Base-by-base conservation (phyloP, 2,329 filamentous ascomycete genomes). In the Curvularia sp. region DNA sequence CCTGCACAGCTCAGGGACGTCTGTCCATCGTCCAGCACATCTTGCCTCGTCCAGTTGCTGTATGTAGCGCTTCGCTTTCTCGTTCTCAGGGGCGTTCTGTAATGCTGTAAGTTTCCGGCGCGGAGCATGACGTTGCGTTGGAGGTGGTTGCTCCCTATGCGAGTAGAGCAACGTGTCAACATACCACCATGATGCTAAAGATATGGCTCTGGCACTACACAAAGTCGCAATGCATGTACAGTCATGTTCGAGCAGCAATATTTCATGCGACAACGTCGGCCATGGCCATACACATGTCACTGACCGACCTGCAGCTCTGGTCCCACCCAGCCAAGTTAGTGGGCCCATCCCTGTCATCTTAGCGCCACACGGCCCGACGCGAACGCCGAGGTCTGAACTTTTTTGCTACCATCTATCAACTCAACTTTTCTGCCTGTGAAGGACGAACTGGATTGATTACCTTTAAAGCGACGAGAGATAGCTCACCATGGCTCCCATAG, bases 21-120 rank as follows among this genome's bases (percentile, higher is more conserved):
- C 87, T 66, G 87, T 83, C 95, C 95, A 99, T 76, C 88, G 89
- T 51, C 90, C 93, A 71, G 94, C 88, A 78, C 92, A 96, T 72
- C 95, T 90, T 65, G 92, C 93, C 68, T 89, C 85, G 77, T 98
- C 92, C 73, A 99, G 86, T 78, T 88, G 87, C 74, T 86, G 84
- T 67, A 97, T 85, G 79, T 98, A 98, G 75, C 89, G 87, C 68
- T 85, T 85, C 62, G 89, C 93, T 82, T 99, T 99, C 65, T 85
- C 83, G 79, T 87, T 83, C 75, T 85, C 83, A 74, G 81, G 74
- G 66, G 73, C 54, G 71, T 79, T 83, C 75, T 76, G 64, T 57
- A 54, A 50, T 61, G 53, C 52, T 52, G 72, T 77, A 53, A 76
- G 74, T 66, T 68, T 55, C 53, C 43, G 41, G 42, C 55, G 58